These are phyloP conservation scores for Chaetomiaceae sp. DNA, from an alignment of 2,329 filamentous ascomycete genomes.

Conservation along the genomic window DNA sequence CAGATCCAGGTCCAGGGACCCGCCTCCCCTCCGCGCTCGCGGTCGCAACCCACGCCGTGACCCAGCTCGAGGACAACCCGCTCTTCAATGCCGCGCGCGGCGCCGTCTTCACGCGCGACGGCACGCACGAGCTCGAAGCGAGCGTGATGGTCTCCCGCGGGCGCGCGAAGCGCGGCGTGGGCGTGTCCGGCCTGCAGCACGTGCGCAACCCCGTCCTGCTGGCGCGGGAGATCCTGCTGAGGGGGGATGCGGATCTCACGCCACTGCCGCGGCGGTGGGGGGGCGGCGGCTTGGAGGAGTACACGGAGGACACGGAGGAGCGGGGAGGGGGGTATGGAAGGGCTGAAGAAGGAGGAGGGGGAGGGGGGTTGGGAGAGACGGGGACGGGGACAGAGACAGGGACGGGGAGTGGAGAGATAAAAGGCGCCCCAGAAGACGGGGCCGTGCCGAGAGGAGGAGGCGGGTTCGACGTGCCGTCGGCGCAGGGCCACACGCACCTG, in stretches of 20 bases:
- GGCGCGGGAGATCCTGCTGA: conserved; percentile 63
- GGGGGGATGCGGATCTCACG: conserved; percentile 53
- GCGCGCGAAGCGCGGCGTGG: conserved; percentile 68
- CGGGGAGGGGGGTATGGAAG: no score
- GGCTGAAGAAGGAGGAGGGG: conserved; percentile 4
- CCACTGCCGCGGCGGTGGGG: conserved; percentile 8
- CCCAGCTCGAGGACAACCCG: conserved; percentile 68
- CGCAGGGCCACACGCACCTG: conserved; percentile 65
- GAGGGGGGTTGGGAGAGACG: no score
- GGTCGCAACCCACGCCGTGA: conserved; percentile 68
- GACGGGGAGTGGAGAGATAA: no score
- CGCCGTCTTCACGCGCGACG: conserved; percentile 78
- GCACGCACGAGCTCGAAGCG: conserved; percentile 79
- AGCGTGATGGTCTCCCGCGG: conserved; percentile 77
- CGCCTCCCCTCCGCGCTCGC: conserved; percentile 57
- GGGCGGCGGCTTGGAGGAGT: not conserved
- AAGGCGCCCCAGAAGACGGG: no score
- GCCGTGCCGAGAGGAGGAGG: no score
- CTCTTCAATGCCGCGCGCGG: conserved; percentile 82
- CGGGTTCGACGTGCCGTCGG: conserved; percentile 44
- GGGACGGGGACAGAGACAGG: no score
- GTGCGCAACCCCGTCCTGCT: conserved; percentile 78
- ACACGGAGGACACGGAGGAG: no score
- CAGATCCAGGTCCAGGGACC: not conserved
- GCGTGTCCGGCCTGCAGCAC: conserved; percentile 63